Conservation (phyloP, 768 basidiomycete genomes). For the Pleurotus eryngii region DNA sequence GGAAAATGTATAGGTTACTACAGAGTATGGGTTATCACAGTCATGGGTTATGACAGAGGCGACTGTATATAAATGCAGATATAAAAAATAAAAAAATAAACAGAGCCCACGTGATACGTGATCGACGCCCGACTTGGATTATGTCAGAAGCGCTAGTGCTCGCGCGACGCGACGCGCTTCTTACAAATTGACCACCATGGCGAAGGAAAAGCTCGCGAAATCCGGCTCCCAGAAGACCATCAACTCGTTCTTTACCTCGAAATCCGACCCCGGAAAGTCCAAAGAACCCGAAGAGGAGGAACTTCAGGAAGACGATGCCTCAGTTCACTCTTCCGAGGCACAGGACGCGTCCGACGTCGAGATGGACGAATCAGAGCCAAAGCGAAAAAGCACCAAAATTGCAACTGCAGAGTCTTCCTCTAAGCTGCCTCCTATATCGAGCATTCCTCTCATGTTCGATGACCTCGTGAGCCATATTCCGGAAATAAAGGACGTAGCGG, state of each 20-base stretch:
- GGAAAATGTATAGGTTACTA: no score
- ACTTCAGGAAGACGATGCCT: background rate
- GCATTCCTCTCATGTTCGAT: slow-evolving; percentile 68
- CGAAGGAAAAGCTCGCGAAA: slow-evolving; percentile 39
- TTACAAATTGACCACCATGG: slow-evolving; percentile 36
- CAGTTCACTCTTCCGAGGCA: background rate
- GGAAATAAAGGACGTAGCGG: slow-evolving; percentile 61
- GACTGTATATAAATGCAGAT: no score
- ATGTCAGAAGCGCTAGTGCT: background rate
- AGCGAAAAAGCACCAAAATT: slow-evolving; percentile 20
- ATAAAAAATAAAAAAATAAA: no score
- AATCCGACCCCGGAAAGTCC: slow-evolving; percentile 4
- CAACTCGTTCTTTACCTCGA: slow-evolving; percentile 47
- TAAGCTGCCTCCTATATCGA: slow-evolving; percentile 71
- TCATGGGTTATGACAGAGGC: no score
- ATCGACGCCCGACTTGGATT: no score
- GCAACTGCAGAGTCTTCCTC: slow-evolving; percentile 48
- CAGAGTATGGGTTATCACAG: no score
- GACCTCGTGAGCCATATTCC: slow-evolving; percentile 69
- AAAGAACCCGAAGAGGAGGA: slow-evolving; percentile 1
- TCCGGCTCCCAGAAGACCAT: slow-evolving; percentile 52
- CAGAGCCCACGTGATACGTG: no score
- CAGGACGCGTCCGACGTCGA: slow-evolving; percentile 21
- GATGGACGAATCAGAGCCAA: slow-evolving; percentile 22
- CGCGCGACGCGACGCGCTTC: slow-evolving; percentile 10